Evolutionary conservation across 176 grass and related monocot genomes (phyloP), one percentile per base, ranked within the genome.

Genomic region (Carex myosuroides): DNA sequence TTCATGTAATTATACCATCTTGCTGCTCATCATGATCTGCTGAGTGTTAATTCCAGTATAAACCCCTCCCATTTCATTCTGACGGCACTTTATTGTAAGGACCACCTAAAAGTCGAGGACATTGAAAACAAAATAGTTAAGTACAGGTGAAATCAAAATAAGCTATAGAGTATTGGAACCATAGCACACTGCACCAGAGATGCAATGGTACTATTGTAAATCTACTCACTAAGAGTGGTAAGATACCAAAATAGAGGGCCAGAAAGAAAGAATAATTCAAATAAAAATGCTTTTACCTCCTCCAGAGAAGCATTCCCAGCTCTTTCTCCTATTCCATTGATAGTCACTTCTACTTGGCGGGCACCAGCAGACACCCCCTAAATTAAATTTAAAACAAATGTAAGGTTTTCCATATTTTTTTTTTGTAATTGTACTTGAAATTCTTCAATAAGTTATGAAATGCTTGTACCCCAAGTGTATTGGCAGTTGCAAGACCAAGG

Each of bases 301-400:
- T 99, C 96, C 68, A 99, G 89, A 67, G 96, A 95, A 89, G 96
- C 96, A 91, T 99, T 99, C 79, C 96, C 93, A 11, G 96, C 96
- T 88, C 96, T 99, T 82, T 99, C 96, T 79, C 93, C 96, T 13
- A 95, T 99, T 81, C 96, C 96, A 88, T 99, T 99, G 20, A 99
- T 85, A 89, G 96, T 99, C 64, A 99, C 96, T 86, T 99, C 96
- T 88, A 95, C 74, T 87, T 95, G 96, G 1, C 91, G 83, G 81
- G 96, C 93, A 55, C 93, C 96, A 92, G 89, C 96, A 90, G 71
- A 61, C 85, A 89, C 93, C 13, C 96, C 96, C 96, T 99, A 85
- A 79, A 89, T 61, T 66, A 85, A 89, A 56, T 70, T 84, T 60
- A 65, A 69, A 39, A 65, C 64, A 94, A 61, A 89, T 92, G 89